Evolutionary conservation across 2,329 filamentous ascomycete genomes (phyloP), one percentile per base, ranked within the genome.

Genomic region (Knoxdaviesia capensis): DNA sequence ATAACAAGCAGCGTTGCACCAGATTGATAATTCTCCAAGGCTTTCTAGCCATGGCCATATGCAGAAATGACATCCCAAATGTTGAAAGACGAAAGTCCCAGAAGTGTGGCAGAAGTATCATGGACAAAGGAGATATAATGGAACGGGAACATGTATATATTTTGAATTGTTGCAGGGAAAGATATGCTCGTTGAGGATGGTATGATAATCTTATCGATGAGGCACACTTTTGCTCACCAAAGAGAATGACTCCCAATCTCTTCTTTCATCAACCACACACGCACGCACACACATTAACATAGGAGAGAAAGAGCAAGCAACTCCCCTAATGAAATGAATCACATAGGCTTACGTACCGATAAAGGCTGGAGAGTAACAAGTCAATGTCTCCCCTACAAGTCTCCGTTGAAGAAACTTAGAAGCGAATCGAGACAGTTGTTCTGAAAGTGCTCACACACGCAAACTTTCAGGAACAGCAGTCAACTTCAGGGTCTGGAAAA

Each of bases 361-460:
- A 66, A 72, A 60, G 71, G 72, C 63, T 74, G 81, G 85, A 93
- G 86, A 93, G 82, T 68, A 85, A 93, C 86, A 93, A 94, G 60
- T 79, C 63, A 94, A 94, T 93, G 86, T 86, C 80, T 93, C 86
- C 82, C 85, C 84, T 66, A 65, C 61, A 62, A 57, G 50, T 48
- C 34, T 47, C 54, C 60, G 61, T 56, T 56, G 56, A 53, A 50
- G 39, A 40, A 10, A 34, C 5, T 34, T 20, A 34, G 20, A 31
- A 34, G 34, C 7, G 6, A n/a, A 33, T 7, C 10, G 6, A 38
- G 30, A 38, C 33, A 38, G 30, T 31, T 6, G n/a, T n/a, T n/a
- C n/a, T n/a, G n/a, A n/a, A n/a, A n/a, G n/a, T n/a, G n/a, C n/a
- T n/a, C n/a, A 11, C 11, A 38, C 31, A 34, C 33, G 32, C 20